Percentiles rank a stretch among this genome's conserved stretches.
phyloP scores from a whole-genome alignment of 2,329 filamentous ascomycete species.

The Juglanconis juglandina region DNA sequence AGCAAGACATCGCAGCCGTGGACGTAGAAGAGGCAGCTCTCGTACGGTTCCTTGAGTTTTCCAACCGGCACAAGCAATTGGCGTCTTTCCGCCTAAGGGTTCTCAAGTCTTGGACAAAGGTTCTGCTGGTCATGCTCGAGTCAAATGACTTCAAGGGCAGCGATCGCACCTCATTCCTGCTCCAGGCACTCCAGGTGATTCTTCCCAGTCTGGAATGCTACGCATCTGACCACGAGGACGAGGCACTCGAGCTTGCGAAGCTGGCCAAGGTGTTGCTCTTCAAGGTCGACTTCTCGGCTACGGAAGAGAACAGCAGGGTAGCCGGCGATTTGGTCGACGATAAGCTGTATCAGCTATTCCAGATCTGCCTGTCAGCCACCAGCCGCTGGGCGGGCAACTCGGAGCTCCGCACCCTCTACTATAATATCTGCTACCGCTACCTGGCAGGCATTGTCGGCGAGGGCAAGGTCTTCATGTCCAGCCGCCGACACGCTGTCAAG shows the following conservation, averaged over 20 bases:
- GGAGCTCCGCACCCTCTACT: conserved; percentile 77
- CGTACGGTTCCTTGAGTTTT: conserved; percentile 57
- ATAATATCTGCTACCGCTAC: conserved; percentile 87
- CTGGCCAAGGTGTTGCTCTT: conserved; percentile 71
- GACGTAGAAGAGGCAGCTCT: conserved; percentile 60
- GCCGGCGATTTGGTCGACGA: conserved; percentile 77
- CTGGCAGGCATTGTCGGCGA: conserved; percentile 65
- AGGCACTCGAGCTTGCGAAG: conserved; percentile 72
- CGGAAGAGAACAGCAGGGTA: conserved; percentile 42
- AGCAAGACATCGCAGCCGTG: conserved; percentile 47
- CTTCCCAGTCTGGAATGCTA: conserved; percentile 82
- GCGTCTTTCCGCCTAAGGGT: conserved; percentile 59
- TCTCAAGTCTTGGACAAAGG: conserved; percentile 78
- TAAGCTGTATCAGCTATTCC: conserved; percentile 87
- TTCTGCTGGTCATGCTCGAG: conserved; percentile 79
- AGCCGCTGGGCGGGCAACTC: conserved; percentile 68
- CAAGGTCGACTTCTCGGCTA: conserved; percentile 59
- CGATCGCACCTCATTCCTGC: conserved; percentile 70
- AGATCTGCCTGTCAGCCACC: conserved; percentile 77
- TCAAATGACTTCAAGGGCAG: conserved; percentile 74
- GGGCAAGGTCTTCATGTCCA: conserved; percentile 44
- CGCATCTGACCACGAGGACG: conserved; percentile 63
- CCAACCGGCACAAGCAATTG: conserved; percentile 62
- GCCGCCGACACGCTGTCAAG: conserved; percentile 64
- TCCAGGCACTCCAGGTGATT: conserved; percentile 83